These are phyloP conservation scores for Blastobotrys raffinosifermentans DNA, from an alignment of 1,139 yeast genomes.

Conservation along the genomic window DNA sequence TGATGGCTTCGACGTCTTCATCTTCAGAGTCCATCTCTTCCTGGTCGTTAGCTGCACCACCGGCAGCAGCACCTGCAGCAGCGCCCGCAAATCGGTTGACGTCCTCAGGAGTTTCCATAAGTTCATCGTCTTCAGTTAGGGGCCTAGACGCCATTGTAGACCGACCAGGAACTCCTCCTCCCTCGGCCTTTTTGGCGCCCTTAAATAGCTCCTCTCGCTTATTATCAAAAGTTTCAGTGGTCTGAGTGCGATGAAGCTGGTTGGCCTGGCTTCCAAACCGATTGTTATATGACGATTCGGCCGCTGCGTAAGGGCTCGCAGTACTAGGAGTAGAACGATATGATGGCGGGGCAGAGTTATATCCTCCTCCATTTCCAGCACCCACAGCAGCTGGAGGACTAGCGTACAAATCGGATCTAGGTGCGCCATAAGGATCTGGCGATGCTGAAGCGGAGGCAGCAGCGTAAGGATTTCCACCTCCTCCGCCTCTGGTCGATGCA, in stretches of 20 bases:
- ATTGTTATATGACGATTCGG: constrained; percentile 21
- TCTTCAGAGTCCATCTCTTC: constrained; percentile 47
- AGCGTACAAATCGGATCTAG: constrained; percentile 34
- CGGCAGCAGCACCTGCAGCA: constrained; percentile 10
- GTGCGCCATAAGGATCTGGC: constrained; percentile 38
- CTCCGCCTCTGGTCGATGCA: too few relatives aligned
- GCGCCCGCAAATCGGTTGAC: constrained; percentile 5
- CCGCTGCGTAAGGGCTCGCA: constrained; percentile 26
- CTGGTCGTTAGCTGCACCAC: constrained; percentile 36
- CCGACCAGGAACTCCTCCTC: constrained; percentile 13
- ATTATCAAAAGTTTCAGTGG: constrained; percentile 18
- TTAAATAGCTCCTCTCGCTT: constrained; percentile 28
- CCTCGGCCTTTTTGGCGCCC: constrained; percentile 16
- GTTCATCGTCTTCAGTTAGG: constrained; percentile 54
- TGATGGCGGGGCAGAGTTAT: constrained; percentile 9
- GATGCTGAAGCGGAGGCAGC: constrained; percentile 38
- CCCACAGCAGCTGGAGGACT: constrained; percentile 22
- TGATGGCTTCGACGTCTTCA: constrained; percentile 85
- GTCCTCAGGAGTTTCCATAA: constrained; percentile 26
- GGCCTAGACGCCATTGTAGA: constrained; percentile 9
- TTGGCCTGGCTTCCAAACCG: constrained; percentile 18
- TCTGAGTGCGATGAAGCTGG: constrained; percentile 17
- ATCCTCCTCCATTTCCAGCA: background rate
- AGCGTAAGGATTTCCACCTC: constrained; percentile 13
- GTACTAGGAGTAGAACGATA: constrained; percentile 6